A percentile compares a stretch with the other conserved stretches of the same genome.
phyloP scores from a whole-genome alignment of 2,329 filamentous ascomycete species.

The Drechslerella coelobrocha region DNA sequence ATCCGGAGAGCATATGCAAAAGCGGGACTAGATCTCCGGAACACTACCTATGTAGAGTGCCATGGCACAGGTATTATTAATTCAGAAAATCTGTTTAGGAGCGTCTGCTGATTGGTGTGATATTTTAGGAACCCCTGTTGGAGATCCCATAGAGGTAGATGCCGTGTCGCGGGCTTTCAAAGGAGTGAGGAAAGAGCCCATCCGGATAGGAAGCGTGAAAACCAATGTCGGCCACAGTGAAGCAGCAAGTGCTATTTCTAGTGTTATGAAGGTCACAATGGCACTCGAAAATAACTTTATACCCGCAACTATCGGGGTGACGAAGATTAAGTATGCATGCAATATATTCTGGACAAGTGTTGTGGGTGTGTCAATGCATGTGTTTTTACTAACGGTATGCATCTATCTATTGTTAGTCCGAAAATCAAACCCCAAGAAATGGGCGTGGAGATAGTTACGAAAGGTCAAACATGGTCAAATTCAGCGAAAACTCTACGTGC shows the following conservation, averaged over 20 bases:
- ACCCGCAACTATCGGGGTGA: slow-evolving; percentile 20
- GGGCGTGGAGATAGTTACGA: slow-evolving; percentile 16
- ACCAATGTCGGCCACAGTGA: slow-evolving; percentile 66
- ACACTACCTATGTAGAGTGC: slow-evolving; percentile 62
- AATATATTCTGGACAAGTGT: too few species aligned
- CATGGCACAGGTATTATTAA: slow-evolving; percentile 70
- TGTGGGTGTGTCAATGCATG: too few species aligned
- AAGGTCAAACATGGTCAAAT: slow-evolving; percentile 17
- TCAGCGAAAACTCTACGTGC: neutral
- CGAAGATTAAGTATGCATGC: slow-evolving; percentile 3
- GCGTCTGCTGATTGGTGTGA: too few species aligned
- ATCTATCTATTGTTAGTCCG: neutral
- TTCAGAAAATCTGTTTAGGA: too few species aligned
- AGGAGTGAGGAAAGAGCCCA: slow-evolving; percentile 55
- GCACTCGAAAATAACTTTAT: slow-evolving; percentile 29
- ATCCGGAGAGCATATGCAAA: slow-evolving; percentile 62
- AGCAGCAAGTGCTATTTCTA: slow-evolving; percentile 52
- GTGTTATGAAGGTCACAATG: slow-evolving; percentile 27
- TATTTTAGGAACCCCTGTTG: slow-evolving; percentile 56
- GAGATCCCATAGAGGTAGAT: slow-evolving; percentile 40
- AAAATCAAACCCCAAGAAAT: slow-evolving; percentile 10
- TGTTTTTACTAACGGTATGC: too few species aligned
- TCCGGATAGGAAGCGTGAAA: slow-evolving; percentile 65
- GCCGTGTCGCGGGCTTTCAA: slow-evolving; percentile 22
- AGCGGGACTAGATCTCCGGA: slow-evolving; percentile 54